Evolutionary conservation across 345 rosid species (phyloP).

Genomic region (Salix udensis): DNA sequence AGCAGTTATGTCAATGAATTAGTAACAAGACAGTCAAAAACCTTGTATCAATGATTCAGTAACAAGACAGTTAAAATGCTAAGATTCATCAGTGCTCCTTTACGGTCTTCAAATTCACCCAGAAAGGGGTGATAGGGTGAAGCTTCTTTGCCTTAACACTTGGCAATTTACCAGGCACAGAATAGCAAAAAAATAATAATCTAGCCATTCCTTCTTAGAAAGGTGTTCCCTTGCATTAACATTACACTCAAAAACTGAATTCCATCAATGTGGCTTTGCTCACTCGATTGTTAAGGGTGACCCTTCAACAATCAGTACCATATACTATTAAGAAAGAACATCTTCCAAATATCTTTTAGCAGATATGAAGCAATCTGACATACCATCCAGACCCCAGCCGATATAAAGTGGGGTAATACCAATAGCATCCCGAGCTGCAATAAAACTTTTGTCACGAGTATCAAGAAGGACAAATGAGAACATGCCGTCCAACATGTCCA

Average conservation of each 20-base stretch:
- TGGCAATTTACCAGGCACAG: not conserved
- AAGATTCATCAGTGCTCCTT: not conserved
- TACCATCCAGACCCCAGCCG: slow-evolving; percentile 91
- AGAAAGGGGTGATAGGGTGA: not conserved
- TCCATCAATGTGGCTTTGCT: not conserved
- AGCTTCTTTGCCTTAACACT: not conserved
- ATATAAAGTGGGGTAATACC: slow-evolving; percentile 76
- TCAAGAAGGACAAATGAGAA: slow-evolving; percentile 83
- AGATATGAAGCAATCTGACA: slow-evolving; percentile 5
- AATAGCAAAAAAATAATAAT: not conserved
- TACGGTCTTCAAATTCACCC: not conserved
- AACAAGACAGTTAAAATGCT: not conserved
- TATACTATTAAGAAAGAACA: not conserved
- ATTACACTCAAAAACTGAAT: not conserved
- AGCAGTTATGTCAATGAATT: too few species aligned
- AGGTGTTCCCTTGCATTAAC: not conserved
- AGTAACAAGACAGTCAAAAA: too few species aligned
- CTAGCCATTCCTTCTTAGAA: not conserved
- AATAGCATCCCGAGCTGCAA: slow-evolving; percentile 76
- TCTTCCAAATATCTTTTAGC: not conserved
- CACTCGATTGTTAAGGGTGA: not conserved
- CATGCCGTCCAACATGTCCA: slow-evolving; percentile 78
- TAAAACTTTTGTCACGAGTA: slow-evolving; percentile 65
- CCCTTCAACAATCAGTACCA: not conserved
- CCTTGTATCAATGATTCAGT: not conserved